Conservation (phyloP, 2,329 filamentous ascomycete species). For the Scedosporium apiospermum region DNA sequence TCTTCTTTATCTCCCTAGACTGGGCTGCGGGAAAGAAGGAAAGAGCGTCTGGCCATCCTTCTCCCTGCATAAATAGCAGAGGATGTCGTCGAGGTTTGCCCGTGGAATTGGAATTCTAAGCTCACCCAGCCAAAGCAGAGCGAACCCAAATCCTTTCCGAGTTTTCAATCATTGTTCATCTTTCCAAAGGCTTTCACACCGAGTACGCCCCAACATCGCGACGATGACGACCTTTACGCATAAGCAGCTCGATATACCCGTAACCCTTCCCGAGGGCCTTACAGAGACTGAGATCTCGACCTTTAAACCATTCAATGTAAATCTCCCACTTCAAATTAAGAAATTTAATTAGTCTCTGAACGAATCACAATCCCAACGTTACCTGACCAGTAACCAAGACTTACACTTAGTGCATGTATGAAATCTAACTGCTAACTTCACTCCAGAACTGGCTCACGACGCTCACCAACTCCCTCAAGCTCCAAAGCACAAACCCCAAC, state of each 20-base stretch:
- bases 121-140: not conserved
- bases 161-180: too few relatives aligned
- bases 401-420: not conserved
- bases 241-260: conserved; percentile 25
- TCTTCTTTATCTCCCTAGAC: not conserved
- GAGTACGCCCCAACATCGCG: not conserved
- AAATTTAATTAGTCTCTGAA: too few relatives aligned
- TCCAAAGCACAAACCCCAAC: conserved; percentile 26
- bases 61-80: too few relatives aligned
- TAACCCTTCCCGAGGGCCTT: conserved; percentile 34
- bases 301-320: conserved; percentile 42
- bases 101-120: too few relatives aligned
- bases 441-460: conserved; percentile 38
- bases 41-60: not conserved
- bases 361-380: too few relatives aligned
- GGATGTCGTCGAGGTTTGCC: too few relatives aligned
- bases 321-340: conserved; percentile 1
- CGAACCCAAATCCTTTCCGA: not conserved
- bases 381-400: too few relatives aligned
- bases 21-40: not conserved
- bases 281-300: conserved; percentile 31
- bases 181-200: too few relatives aligned
- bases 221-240: conserved; percentile 15
- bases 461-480: conserved; percentile 33
- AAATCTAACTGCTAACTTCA: not conserved